phyloP scores from a whole-genome alignment of 805 yeast genomes.

The Ogataea zsoltii region DNA sequence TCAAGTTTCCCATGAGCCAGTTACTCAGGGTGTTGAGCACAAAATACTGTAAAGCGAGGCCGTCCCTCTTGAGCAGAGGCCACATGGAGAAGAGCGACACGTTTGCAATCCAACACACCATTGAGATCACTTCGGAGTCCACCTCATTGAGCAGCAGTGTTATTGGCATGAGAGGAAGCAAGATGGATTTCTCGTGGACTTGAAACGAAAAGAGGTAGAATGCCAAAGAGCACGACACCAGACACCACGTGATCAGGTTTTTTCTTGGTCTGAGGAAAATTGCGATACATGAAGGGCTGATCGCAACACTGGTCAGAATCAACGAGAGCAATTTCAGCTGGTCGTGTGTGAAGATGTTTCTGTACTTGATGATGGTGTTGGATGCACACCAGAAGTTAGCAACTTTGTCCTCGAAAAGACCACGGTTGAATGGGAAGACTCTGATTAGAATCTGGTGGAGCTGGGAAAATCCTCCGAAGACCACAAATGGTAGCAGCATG shows the following conservation, averaged over 20 bases:
- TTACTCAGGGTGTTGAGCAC: slow-evolving; percentile 64
- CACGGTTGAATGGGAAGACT: slow-evolving; percentile 90
- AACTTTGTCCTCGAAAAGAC: slow-evolving; percentile 95
- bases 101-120: slow-evolving; percentile 86
- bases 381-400: slow-evolving; percentile 98
- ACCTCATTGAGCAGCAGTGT: slow-evolving; percentile 62
- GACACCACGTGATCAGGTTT: slow-evolving; percentile 63
- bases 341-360: slow-evolving; percentile 48
- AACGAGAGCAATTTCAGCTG: slow-evolving; percentile 64
- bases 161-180: slow-evolving; percentile 85
- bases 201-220: slow-evolving; percentile 91
- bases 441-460: slow-evolving; percentile 59
- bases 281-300: slow-evolving; percentile 56
- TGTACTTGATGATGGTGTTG: slow-evolving; percentile 74
- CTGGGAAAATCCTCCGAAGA: slow-evolving; percentile 47
- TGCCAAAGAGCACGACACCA: slow-evolving; percentile 81
- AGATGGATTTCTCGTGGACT: slow-evolving; percentile 91
- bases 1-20: slow-evolving; percentile 73
- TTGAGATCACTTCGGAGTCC: slow-evolving; percentile 61
- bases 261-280: slow-evolving; percentile 54
- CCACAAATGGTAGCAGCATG: slow-evolving; percentile 61
- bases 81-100: slow-evolving; percentile 82
- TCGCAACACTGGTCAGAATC: slow-evolving; percentile 48
- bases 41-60: slow-evolving; percentile 68
- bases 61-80: slow-evolving; percentile 82